Evolutionary conservation across 441 rosid species (phyloP), one percentile per base, ranked within the genome.

Genomic region (Pelargonium myrrhifolium): DNA sequence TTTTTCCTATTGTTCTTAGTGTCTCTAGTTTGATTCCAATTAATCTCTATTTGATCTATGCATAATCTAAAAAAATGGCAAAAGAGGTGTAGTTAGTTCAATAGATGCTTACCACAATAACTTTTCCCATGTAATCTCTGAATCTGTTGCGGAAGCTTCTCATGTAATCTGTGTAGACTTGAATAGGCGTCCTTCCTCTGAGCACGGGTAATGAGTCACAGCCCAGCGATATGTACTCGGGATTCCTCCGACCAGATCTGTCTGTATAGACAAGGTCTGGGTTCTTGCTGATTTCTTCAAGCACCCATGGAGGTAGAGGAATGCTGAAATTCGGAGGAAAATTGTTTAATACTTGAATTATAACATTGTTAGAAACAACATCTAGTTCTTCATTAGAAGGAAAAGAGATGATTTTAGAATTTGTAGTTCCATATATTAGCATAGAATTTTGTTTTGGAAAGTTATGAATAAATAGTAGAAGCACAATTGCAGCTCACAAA

Each of bases 241-340:
- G 90, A 74, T 93, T 90, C 81, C 97, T 87, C 68, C 90, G 65
- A 5, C 97, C 97, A 35, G 93, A 85, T 80, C 82, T 86, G 79
- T 93, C 97, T 42, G 93, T 89, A 80, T 89, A 90, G 73, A 86
- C 95, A 18, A 93, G 89, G 72, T 90, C 99, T 11, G 89, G 93
- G 75, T 90, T 84, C 77, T 85, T 87, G 78, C 87, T 84, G 71
- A 90, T 83, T 77, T 90, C 99, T 85, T 90, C 95, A 45, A 90
- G 92, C 63, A 89, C 97, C 99, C 99, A 90, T 66, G 96, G 97
- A 3, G 98, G 99, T 31, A 89, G 71, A 0, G 96, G 97, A 69
- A 93, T 90, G 82, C 97, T 93, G 65, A 14, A 74, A 64, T 70
- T 24, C 39, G 20, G 65, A 66, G 65, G 65, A 0, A 78, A 77